phyloP scores from a whole-genome alignment of 1,284 basidiomycete species.

The Wallemia mellicola region DNA sequence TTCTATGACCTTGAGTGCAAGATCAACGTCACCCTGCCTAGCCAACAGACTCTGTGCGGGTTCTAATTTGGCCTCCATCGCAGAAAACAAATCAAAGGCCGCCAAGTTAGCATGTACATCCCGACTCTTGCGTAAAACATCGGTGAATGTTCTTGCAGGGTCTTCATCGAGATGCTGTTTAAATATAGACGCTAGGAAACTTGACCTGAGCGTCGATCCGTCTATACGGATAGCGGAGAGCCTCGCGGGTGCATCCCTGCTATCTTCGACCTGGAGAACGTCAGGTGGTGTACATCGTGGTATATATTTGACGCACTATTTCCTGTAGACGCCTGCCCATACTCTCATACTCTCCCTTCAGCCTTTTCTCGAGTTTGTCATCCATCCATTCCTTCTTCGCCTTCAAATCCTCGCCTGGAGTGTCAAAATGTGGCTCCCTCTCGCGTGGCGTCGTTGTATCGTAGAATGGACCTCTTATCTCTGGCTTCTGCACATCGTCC shows the following conservation, averaged over 20 bases:
- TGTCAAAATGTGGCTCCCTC: not conserved
- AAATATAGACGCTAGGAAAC: not conserved
- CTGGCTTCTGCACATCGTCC: not conserved
- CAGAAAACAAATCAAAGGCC: not conserved
- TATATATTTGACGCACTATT: not conserved
- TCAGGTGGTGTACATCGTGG: no score
- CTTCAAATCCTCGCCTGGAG: not conserved
- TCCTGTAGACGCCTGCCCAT: not conserved
- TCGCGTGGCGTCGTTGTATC: not conserved
- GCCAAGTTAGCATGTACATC: not conserved
- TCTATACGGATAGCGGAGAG: not conserved
- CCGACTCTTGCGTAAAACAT: not conserved
- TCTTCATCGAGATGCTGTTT: not conserved
- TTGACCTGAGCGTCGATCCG: not conserved
- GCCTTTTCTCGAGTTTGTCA: not conserved
- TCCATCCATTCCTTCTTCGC: not conserved
- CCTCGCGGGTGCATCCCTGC: not conserved
- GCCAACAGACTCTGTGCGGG: not conserved
- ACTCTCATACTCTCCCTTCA: not conserved
- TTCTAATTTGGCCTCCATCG: not conserved
- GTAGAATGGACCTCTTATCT: not conserved
- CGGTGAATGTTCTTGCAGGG: not conserved
- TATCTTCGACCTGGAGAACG: no score
- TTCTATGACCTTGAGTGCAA: not conserved
- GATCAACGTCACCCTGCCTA: not conserved